Evolutionary conservation across 257 asterid genomes (phyloP), one percentile per base, ranked within the genome.

Genomic region (Marsdenia floribunda): DNA sequence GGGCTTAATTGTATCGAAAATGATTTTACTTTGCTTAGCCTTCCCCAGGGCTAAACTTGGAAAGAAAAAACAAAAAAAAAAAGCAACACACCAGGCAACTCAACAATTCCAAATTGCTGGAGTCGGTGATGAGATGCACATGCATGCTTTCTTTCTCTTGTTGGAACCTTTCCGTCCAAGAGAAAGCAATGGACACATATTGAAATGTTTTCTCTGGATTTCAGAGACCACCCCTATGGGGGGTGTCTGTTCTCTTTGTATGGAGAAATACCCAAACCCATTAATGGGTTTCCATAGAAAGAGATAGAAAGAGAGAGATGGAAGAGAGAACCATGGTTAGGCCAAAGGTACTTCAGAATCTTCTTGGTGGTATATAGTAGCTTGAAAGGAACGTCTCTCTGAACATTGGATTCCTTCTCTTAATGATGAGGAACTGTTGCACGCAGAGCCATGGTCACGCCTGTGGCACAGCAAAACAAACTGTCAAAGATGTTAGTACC

Each of bases 381-480:
- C 73, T 70, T 77, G 80, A 74, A 82, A 75, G 81, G 83, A 73
- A 76, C 81, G 83, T 82, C 61, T 77, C 75, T 19, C 73, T 72
- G 83, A 79, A 68, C 77, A 77, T 57, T 63, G 78, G 76, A 61
- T 37, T 37, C 78, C 83, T 70, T 79, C 83, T 83, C 88, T 88
- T 87, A 92, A 82, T 82, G 90, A 80, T 88, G 93, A 75, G 96
- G 86, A 59, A 90, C 82, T 44, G 92, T 88, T 76, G 93, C 87
- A 38, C 82, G 90, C 75, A 88, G 75, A 55, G 85, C 78, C 93
- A 85, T 81, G 79, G 83, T 88, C 81, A 93, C 82, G 95, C 98
- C 98, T 93, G 98, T 66, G 92, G 96, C 93, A 93, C 97, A 88
- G 92, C 93, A 90, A 93, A 90, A 79, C 96, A 88, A 77, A 93